Percentiles rank a stretch among this genome's conserved stretches.
Evolutionary conservation across 1,284 basidiomycete genomes (phyloP).

Genomic region (Anthracocystis setariae): DNA sequence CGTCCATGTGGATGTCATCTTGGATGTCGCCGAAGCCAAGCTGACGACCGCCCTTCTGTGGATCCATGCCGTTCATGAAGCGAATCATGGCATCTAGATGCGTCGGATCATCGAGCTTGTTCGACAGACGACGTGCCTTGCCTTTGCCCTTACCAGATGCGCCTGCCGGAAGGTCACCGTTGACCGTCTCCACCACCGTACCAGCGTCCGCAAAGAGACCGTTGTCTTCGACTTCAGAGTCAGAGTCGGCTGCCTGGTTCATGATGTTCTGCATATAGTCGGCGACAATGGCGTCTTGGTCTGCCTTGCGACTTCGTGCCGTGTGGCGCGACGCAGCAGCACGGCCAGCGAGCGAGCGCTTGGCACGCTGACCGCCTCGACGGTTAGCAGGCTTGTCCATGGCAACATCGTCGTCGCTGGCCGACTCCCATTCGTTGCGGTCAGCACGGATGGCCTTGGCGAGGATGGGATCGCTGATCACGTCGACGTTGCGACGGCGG

Average conservation of each 20-base stretch:
- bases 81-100: conserved; percentile 54
- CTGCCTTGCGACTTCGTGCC: conserved; percentile 32
- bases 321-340: conserved; percentile 22
- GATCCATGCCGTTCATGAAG: conserved; percentile 63
- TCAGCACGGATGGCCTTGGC: conserved; percentile 42
- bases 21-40: conserved; percentile 58
- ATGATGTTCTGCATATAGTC: conserved; percentile 65
- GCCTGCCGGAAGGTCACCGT: conserved; percentile 9
- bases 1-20: conserved; percentile 44
- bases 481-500: conserved; percentile 13
- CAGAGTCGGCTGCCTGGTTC: conserved; percentile 20
- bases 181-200: conserved; percentile 28
- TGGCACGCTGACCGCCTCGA: conserved; percentile 40
- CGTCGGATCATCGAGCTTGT: conserved; percentile 38
- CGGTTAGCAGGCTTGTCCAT: conserved; percentile 26
- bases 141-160: conserved; percentile 24
- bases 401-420: conserved; percentile 17
- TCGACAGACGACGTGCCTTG: conserved; percentile 28
- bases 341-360: conserved; percentile 24
- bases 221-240: conserved; percentile 15
- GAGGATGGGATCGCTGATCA: conserved; percentile 36
- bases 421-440: conserved; percentile 43
- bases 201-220: conserved; percentile 16
- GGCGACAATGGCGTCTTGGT: conserved; percentile 59
- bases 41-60: conserved; percentile 52